phyloP scores from a whole-genome alignment of 2,329 filamentous ascomycete species.

The Ramularia collo-cygni region DNA sequence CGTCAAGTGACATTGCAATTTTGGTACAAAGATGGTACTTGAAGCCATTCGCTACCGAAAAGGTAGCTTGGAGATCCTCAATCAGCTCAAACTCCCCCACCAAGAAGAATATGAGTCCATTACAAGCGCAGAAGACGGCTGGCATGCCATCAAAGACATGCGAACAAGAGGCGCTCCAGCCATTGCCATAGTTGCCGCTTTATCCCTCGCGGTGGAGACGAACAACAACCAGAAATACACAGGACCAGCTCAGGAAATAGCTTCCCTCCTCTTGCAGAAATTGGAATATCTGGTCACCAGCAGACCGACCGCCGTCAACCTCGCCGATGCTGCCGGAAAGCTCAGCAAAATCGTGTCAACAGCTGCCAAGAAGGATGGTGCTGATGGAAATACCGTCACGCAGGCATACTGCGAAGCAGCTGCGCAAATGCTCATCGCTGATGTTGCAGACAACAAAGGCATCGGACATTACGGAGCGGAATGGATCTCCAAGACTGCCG shows the following conservation, averaged over 20 bases:
- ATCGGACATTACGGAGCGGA: slow-evolving; percentile 78
- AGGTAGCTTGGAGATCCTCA: slow-evolving; percentile 67
- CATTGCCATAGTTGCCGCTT: slow-evolving; percentile 93
- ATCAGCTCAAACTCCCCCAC: slow-evolving; percentile 77
- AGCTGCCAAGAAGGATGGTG: slow-evolving; percentile 36
- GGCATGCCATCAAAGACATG: slow-evolving; percentile 78
- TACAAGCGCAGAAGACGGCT: slow-evolving; percentile 64
- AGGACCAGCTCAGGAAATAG: slow-evolving; percentile 53
- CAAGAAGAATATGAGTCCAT: slow-evolving; percentile 71
- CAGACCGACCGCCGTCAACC: slow-evolving; percentile 88
- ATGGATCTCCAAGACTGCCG: slow-evolving; percentile 65
- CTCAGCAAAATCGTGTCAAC: slow-evolving; percentile 60
- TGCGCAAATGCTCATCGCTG: slow-evolving; percentile 78
- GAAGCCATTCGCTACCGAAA: slow-evolving; percentile 71
- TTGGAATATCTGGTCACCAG: slow-evolving; percentile 83
- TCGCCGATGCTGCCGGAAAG: slow-evolving; percentile 80
- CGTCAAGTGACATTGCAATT: no score
- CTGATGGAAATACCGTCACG: slow-evolving; percentile 51
- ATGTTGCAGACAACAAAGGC: slow-evolving; percentile 76
- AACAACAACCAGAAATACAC: slow-evolving; percentile 46
- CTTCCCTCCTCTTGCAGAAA: slow-evolving; percentile 62
- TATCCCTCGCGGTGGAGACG: slow-evolving; percentile 82
- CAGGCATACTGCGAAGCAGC: slow-evolving; percentile 69
- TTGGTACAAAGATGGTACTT: slow-evolving; percentile 56
- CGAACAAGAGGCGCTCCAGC: slow-evolving; percentile 76